Base-by-base conservation (phyloP, 306 rosid species). In the Castanea crenata region DNA sequence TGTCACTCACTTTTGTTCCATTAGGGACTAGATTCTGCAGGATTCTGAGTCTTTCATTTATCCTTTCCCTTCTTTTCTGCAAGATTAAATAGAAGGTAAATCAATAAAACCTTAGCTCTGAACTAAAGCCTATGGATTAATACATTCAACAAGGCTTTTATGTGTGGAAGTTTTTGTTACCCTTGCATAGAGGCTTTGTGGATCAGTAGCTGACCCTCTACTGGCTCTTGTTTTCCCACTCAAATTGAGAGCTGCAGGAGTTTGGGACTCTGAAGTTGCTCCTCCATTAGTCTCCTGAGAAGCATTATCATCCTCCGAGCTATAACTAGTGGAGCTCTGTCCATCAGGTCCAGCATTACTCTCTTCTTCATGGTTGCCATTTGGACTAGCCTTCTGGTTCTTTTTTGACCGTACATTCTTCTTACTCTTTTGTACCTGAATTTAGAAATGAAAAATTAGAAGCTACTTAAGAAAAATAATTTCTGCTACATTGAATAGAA, bases 121-220 rank as follows among this genome's bases (percentile, higher is more conserved):
- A 49, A 49, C 0, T 49, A 0, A 11, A 49, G 54, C 54, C 54
- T 49, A 49, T 49, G 16, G 14, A 13, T 13, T 13, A 12, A 10
- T 49, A 12, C 16, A 49, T 49, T 49, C 16, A 12, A 12, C 15
- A 0, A 49, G 14, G 54, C 1, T 10, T 31, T 9, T 9, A 3
- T 19, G 10, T 65, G 44, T 1, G 13, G 59, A 59, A 20, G 63
- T 34, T 31, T 27, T 27, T n/a, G 70, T 81, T 87, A 95, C 99
- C 91, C 96, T 95, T 70, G 99, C 99, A 81, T 95, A 95, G 4
- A 95, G 92, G 74, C 98, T 95, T 68, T 95, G 99, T 20, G 98
- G 98, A 88, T 95, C 99, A 25, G 99, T 89, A 34, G 99, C 98
- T 4, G 99, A 86, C 29, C 99, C 98, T 73, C 98, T 86, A 67